These are phyloP conservation scores for Cairneyella variabilis DNA, from an alignment of 495 filamentous ascomycete genomes.

Conservation along the genomic window DNA sequence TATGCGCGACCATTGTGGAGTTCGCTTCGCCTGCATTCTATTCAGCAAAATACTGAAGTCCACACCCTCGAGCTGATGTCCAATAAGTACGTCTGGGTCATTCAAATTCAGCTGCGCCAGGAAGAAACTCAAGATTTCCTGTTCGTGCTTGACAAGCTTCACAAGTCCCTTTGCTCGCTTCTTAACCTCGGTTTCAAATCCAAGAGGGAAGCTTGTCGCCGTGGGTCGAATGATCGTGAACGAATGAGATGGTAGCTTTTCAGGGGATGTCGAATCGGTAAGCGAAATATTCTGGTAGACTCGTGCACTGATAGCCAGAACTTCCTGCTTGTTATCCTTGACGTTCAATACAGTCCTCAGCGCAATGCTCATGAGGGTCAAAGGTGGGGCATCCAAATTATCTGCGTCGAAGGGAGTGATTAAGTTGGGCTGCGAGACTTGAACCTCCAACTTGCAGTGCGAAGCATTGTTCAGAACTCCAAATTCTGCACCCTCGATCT, in stretches of 20 bases:
- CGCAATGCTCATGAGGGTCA: slow-evolving; percentile 92
- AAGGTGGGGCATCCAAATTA: slow-evolving; percentile 71
- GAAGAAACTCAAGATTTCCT: slow-evolving; percentile 79
- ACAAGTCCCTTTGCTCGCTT: slow-evolving; percentile 60
- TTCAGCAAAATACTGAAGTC: slow-evolving; percentile 89
- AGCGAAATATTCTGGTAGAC: slow-evolving; percentile 89
- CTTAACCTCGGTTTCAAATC: slow-evolving; percentile 72
- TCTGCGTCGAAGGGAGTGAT: slow-evolving; percentile 73
- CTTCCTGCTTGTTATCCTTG: slow-evolving; percentile 96
- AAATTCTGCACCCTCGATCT: slow-evolving; percentile 80
- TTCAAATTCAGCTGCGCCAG: slow-evolving; percentile 79
- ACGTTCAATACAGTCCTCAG: slow-evolving; percentile 83
- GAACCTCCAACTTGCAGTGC: slow-evolving; percentile 93
- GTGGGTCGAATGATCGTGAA: slow-evolving; percentile 88
- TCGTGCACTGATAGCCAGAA: slow-evolving; percentile 81
- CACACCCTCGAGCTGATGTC: slow-evolving; percentile 95
- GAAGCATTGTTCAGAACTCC: slow-evolving; percentile 83
- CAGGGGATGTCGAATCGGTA: slow-evolving; percentile 80
- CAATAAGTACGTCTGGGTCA: slow-evolving; percentile 91
- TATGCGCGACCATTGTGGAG: slow-evolving; percentile 87
- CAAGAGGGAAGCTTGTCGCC: slow-evolving; percentile 69
- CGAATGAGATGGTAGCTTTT: slow-evolving; percentile 81
- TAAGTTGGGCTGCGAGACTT: slow-evolving; percentile 68
- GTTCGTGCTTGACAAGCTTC: slow-evolving; percentile 76
- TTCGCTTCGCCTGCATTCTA: slow-evolving; percentile 85